phyloP scores from a whole-genome alignment of 495 filamentous ascomycete species.

The Penicillium cinerascens region DNA sequence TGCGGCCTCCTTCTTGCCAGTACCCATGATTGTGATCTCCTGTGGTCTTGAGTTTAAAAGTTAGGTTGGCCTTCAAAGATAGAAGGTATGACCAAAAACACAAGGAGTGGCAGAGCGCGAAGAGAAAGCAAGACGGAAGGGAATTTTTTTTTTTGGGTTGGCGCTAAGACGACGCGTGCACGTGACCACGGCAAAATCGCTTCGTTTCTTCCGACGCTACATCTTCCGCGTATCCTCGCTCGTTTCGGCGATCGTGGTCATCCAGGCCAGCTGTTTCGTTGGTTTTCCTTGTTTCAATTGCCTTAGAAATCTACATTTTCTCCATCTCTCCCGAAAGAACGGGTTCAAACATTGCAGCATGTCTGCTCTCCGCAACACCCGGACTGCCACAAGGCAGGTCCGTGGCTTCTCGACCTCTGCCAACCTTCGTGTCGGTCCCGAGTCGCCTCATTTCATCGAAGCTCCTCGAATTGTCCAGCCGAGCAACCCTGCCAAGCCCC shows the following conservation, averaged over 20 bases:
- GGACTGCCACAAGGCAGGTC: constrained; percentile 44
- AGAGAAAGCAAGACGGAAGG: constrained; percentile 30
- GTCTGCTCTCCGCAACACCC: constrained; percentile 39
- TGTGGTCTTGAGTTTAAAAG: constrained; percentile 17
- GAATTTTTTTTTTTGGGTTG: constrained; percentile 36
- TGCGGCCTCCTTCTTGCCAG: constrained; percentile 85
- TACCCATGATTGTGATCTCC: constrained; percentile 67
- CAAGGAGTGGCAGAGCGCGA: constrained; percentile 37
- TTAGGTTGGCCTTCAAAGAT: constrained; percentile 18
- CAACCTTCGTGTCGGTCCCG: constrained; percentile 50
- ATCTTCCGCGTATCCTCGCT: constrained; percentile 11
- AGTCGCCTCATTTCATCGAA: constrained; percentile 72
- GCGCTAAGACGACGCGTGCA: constrained; percentile 40
- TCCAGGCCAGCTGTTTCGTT: constrained; percentile 2
- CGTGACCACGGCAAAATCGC: constrained; percentile 46
- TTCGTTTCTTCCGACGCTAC: constrained; percentile 35
- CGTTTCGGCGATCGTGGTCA: neutral
- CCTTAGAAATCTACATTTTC: neutral
- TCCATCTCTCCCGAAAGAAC: neutral
- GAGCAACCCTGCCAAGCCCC: constrained; percentile 36
- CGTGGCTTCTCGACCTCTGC: constrained; percentile 42
- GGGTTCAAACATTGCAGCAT: constrained; percentile 23
- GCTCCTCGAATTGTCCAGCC: constrained; percentile 56
- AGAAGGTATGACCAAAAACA: constrained; percentile 30
- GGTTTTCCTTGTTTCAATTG: neutral